These are phyloP conservation scores for Saitozyma sp. DNA, from an alignment of 768 basidiomycete genomes.

Conservation along the genomic window DNA sequence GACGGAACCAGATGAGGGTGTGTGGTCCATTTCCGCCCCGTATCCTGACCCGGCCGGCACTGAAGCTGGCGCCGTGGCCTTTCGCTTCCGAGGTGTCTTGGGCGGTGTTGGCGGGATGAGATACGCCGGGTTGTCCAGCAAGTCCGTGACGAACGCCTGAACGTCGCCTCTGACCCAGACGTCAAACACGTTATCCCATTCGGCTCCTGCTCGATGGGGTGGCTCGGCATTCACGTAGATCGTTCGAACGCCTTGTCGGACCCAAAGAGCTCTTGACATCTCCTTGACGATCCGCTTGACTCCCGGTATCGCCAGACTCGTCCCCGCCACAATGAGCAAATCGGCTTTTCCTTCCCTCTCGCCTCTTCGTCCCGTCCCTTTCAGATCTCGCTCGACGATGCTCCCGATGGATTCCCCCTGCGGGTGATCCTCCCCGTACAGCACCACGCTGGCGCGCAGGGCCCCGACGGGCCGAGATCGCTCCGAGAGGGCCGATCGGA, in stretches of 20 bases:
- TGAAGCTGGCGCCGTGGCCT: neutral
- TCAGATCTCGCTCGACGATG: conserved; percentile 74
- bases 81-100: neutral
- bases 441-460: conserved; percentile 79
- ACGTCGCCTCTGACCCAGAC: conserved; percentile 86
- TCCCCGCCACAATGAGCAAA: conserved; percentile 83
- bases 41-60: neutral
- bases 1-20: neutral
- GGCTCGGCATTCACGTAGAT: conserved; percentile 83
- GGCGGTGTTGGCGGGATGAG: neutral
- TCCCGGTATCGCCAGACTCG: conserved; percentile 82
- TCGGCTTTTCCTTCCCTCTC: conserved; percentile 63
- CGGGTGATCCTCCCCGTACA: conserved; percentile 82
- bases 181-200: conserved; percentile 90
- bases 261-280: conserved; percentile 20
- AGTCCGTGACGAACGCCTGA: conserved; percentile 68
- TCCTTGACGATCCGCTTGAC: conserved; percentile 89
- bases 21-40: neutral
- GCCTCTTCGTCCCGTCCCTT: conserved; percentile 56
- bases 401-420: conserved; percentile 85
- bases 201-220: conserved; percentile 61
- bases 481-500: conserved; percentile 72
- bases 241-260: conserved; percentile 48
- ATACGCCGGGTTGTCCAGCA: conserved; percentile 20
- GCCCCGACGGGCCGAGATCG: conserved; percentile 75